Percentiles rank a stretch among this genome's conserved stretches.
phyloP scores from a whole-genome alignment of 352 stramenopile genomes.

The Phytophthora multivora region DNA sequence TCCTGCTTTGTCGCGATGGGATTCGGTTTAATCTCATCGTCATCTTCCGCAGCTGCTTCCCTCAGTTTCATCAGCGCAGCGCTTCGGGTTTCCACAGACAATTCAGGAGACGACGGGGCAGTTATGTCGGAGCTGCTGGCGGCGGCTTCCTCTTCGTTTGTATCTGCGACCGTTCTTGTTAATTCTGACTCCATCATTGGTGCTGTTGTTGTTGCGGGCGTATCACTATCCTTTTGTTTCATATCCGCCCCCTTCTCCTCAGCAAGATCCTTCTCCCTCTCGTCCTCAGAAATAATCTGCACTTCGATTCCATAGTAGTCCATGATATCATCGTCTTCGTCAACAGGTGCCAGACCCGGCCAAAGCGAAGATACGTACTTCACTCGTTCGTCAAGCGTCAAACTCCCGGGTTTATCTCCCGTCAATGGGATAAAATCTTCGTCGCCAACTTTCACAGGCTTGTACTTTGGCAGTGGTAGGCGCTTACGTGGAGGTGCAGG shows the following conservation, averaged over 20 bases:
- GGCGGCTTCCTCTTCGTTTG: conserved; percentile 16
- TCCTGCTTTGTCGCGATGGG: conserved; percentile 76
- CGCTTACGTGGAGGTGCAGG: conserved; percentile 1
- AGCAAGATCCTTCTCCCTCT: conserved; percentile 47
- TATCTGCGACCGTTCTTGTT: not conserved
- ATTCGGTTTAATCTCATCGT: conserved; percentile 48
- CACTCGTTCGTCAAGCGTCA: conserved; percentile 62
- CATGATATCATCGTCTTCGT: conserved; percentile 76
- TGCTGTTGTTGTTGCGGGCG: not conserved
- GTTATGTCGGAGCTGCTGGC: conserved; percentile 24
- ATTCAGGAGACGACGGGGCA: conserved; percentile 25
- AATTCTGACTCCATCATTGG: not conserved
- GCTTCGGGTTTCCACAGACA: conserved; percentile 63
- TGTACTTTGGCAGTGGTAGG: conserved; percentile 53
- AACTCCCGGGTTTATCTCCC: conserved; percentile 36
- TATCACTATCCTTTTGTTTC: not conserved
- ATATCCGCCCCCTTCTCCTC: conserved; percentile 9
- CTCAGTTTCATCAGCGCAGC: conserved; percentile 56
- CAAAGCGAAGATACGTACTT: conserved; percentile 76
- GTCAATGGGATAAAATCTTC: conserved; percentile 53
- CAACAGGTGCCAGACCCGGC: conserved; percentile 62
- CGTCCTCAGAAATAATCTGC: conserved; percentile 69
- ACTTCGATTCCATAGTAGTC: conserved; percentile 82
- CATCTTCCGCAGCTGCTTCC: conserved; percentile 45
- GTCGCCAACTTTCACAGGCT: conserved; percentile 44